Percentiles rank a stretch among this genome's conserved stretches.
Evolutionary conservation across 2,329 filamentous ascomycete genomes (phyloP).

Genomic region (Didymella pinodella): DNA sequence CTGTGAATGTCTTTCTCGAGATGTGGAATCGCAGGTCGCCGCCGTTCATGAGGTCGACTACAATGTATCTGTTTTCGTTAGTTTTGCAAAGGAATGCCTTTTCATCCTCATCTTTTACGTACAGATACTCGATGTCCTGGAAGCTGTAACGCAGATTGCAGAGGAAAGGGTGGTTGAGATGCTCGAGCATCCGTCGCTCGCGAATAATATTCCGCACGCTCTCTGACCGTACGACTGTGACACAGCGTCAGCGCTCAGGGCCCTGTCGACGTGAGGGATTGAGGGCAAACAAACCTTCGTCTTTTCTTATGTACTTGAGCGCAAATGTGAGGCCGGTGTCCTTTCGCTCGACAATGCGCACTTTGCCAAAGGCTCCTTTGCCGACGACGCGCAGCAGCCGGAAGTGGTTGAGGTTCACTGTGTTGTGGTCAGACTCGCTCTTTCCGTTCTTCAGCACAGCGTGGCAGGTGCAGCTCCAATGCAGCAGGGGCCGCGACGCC

Average conservation of each 20-base stretch:
- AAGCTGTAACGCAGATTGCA: slow-evolving; percentile 99
- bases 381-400: slow-evolving; percentile 93
- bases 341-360: slow-evolving; percentile 97
- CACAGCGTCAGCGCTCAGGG: slow-evolving; percentile 39
- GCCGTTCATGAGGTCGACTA: slow-evolving; percentile 97
- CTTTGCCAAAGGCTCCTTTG: slow-evolving; percentile 97
- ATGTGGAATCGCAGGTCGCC: slow-evolving; percentile 98
- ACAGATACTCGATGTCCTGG: slow-evolving; percentile 98
- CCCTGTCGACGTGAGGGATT: slow-evolving; percentile 6
- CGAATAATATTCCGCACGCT: slow-evolving; percentile 98
- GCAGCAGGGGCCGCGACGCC: slow-evolving; percentile 4
- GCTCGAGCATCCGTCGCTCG: slow-evolving; percentile 96
- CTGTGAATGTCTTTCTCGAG: slow-evolving; percentile 95
- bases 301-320: slow-evolving; percentile 97
- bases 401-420: slow-evolving; percentile 98
- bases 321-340: slow-evolving; percentile 94
- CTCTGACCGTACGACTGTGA: slow-evolving; percentile 89
- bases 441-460: slow-evolving; percentile 8
- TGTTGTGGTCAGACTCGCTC: slow-evolving; percentile 26
- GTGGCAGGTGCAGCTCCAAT: slow-evolving; percentile 9
- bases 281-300: slow-evolving; percentile 75
- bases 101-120: neutral
- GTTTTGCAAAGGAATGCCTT: neutral
- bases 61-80: slow-evolving; percentile 67
- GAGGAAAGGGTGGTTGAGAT: slow-evolving; percentile 96